Evolutionary conservation across 164 flowering plant species (phyloP).

Genomic region (Tetrastigma voinierianum): DNA sequence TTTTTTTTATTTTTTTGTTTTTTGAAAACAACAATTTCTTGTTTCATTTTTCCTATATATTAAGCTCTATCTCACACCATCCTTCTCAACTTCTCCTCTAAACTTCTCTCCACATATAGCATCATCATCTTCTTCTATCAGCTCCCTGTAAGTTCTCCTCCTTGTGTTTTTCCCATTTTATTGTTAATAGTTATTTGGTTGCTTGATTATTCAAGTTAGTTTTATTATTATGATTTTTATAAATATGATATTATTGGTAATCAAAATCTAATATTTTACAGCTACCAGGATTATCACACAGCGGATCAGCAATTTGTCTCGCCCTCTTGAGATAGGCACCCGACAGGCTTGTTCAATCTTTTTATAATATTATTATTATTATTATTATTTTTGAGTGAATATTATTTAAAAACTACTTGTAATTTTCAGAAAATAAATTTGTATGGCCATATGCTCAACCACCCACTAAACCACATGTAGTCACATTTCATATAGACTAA

Average conservation of each 20-base stretch:
- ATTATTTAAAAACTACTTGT: too few relatives aligned
- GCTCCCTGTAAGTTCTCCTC: neutral
- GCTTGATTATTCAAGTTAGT: too few relatives aligned
- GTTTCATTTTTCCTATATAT: conserved; percentile 13
- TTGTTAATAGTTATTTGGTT: too few relatives aligned
- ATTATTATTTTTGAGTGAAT: too few relatives aligned
- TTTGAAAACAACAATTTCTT: too few relatives aligned
- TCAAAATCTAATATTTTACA: neutral
- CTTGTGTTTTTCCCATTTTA: neutral
- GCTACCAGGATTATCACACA: conserved; percentile 10
- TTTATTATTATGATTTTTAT: too few relatives aligned
- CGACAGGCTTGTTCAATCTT: conserved; percentile 11
- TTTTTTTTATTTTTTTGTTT: too few relatives aligned
- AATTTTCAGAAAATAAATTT: too few relatives aligned
- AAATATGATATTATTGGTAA: neutral
- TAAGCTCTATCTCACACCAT: neutral
- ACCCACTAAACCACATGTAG: too few relatives aligned
- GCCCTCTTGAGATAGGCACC: neutral
- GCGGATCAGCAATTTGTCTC: conserved; percentile 11
- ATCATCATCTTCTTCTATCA: neutral
- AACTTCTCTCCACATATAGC: neutral
- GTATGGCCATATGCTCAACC: too few relatives aligned
- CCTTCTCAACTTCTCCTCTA: neutral
- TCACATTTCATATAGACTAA: too few relatives aligned
- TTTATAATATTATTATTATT: too few relatives aligned